Evolutionary conservation across 306 rosid genomes (phyloP).

Genomic region (Geum urbanum): DNA sequence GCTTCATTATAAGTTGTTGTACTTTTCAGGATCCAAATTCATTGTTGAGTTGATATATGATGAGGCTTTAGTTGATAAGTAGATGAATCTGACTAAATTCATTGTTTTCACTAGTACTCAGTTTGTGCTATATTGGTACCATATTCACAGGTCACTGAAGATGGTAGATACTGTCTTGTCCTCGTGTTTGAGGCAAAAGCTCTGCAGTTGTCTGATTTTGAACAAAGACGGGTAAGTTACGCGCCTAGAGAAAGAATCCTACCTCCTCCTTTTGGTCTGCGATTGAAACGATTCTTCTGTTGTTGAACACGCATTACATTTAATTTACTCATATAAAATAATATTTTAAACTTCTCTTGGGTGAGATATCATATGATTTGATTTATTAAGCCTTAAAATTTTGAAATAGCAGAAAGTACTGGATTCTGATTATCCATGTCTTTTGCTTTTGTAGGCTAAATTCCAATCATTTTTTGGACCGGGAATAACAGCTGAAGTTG

Average conservation of each 20-base stretch:
- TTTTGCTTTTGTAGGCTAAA: conserved; percentile 52
- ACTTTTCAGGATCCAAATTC: background rate
- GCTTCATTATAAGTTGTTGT: background rate
- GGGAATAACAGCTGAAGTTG: conserved; percentile 85
- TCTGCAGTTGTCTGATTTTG: conserved; percentile 77
- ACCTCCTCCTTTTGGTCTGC: background rate
- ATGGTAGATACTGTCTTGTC: conserved; percentile 69
- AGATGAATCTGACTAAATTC: background rate
- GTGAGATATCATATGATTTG: background rate
- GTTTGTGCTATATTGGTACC: conserved; percentile 16
- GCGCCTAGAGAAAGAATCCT: background rate
- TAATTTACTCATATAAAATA: background rate
- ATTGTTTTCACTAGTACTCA: background rate
- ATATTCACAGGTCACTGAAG: conserved; percentile 66
- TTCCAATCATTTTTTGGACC: conserved; percentile 95
- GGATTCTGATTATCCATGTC: conserved; percentile 17
- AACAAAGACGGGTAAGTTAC: conserved; percentile 66
- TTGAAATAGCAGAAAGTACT: background rate
- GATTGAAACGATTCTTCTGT: background rate
- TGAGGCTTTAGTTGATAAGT: background rate
- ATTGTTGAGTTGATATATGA: background rate
- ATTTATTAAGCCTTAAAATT: background rate
- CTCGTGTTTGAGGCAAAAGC: conserved; percentile 81
- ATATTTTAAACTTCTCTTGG: background rate
- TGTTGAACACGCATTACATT: background rate